Conservation (phyloP, 1,284 basidiomycete species). For the Tilletia indica region DNA sequence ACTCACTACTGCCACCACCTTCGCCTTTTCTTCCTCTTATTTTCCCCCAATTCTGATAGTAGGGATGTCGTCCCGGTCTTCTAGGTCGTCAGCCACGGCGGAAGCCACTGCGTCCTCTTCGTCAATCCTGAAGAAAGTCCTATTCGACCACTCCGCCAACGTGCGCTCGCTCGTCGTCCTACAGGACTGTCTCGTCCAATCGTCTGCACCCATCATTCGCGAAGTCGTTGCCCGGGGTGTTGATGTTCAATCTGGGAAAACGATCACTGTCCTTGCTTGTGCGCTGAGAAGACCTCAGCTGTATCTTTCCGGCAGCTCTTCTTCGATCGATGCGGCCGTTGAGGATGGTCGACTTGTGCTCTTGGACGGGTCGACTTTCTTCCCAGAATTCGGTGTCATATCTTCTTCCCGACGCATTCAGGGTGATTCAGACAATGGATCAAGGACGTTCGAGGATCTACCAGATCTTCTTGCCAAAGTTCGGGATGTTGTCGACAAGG, state of each 20-base stretch:
- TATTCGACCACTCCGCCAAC: background rate
- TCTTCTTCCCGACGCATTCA: conserved; percentile 18
- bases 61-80: background rate
- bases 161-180: conserved; percentile 31
- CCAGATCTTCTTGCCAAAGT: conserved; percentile 21
- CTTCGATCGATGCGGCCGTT: conserved; percentile 24
- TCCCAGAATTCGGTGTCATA: conserved; percentile 22
- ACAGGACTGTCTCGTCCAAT: conserved; percentile 42
- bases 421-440: conserved; percentile 4
- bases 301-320: conserved; percentile 23
- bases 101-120: background rate
- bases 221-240: conserved; percentile 31
- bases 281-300: conserved; percentile 21
- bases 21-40: too few relatives aligned
- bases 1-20: too few relatives aligned
- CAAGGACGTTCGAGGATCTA: conserved; percentile 11
- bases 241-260: conserved; percentile 19
- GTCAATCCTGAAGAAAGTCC: background rate
- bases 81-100: background rate
- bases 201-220: conserved; percentile 29
- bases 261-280: conserved; percentile 27
- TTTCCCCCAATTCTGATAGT: too few relatives aligned
- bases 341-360: background rate
- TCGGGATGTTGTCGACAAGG: conserved; percentile 4
- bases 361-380: conserved; percentile 15